phyloP scores from a whole-genome alignment of 2,329 filamentous ascomycete species.

The Uncinocarpus reesii region DNA sequence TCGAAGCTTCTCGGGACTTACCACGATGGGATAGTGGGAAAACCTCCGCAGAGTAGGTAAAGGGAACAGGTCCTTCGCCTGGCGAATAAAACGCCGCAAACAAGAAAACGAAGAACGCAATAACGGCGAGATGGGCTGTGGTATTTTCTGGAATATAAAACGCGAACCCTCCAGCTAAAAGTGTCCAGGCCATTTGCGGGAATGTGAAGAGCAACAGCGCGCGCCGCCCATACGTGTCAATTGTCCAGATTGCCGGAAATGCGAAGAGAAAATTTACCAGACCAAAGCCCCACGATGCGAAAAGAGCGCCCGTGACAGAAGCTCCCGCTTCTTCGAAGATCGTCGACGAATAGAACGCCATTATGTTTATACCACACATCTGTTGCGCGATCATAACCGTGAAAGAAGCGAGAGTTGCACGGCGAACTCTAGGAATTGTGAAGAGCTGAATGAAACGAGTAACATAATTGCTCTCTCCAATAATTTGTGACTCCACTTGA shows the following conservation, averaged over 20 bases:
- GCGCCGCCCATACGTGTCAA: conserved; percentile 57
- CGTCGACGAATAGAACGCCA: conserved; percentile 64
- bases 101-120: conserved; percentile 54
- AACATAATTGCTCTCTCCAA: conserved; percentile 46
- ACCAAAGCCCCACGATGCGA: conserved; percentile 56
- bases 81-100: conserved; percentile 57
- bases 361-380: conserved; percentile 63
- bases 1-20: conserved; percentile 20
- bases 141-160: conserved; percentile 41
- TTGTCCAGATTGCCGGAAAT: conserved; percentile 56
- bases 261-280: conserved; percentile 56
- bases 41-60: conserved; percentile 46
- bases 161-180: conserved; percentile 54
- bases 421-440: conserved; percentile 40
- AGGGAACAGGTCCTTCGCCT: conserved; percentile 49
- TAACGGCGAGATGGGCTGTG: conserved; percentile 42
- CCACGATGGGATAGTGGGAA: conserved; percentile 47
- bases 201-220: conserved; percentile 55
- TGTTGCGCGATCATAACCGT: conserved; percentile 72
- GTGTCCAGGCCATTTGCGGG: conserved; percentile 56
- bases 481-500: conserved; percentile 36
- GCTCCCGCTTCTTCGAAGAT: conserved; percentile 48
- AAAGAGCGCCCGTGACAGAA: conserved; percentile 45
- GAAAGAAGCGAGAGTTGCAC: conserved; percentile 64
- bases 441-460: conserved; percentile 48